phyloP scores from a whole-genome alignment of 2,329 filamentous ascomycete species.

The Nemania diffusa region DNA sequence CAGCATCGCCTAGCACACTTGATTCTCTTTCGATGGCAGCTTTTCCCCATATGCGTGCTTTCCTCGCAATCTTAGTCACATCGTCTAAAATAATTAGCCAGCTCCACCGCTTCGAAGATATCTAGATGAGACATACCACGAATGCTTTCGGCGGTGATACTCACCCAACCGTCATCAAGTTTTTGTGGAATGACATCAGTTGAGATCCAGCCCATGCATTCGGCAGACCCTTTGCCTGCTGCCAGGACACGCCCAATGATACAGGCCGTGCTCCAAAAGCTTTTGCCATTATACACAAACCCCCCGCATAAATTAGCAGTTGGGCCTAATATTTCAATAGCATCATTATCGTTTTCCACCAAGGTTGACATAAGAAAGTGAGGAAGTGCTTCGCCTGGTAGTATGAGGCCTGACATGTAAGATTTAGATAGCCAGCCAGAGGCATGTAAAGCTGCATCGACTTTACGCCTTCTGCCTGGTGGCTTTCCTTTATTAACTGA shows the following conservation, averaged over 20 bases:
- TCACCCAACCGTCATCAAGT: slow-evolving; percentile 66
- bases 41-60: slow-evolving; percentile 71
- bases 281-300: slow-evolving; percentile 71
- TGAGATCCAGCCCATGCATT: slow-evolving; percentile 76
- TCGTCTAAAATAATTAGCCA: slow-evolving; percentile 55
- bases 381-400: slow-evolving; percentile 71
- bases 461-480: slow-evolving; percentile 60
- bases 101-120: slow-evolving; percentile 32
- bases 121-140: slow-evolving; percentile 52
- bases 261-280: slow-evolving; percentile 75
- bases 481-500: slow-evolving; percentile 46
- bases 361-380: slow-evolving; percentile 74
- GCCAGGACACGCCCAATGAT: slow-evolving; percentile 73
- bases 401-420: slow-evolving; percentile 71
- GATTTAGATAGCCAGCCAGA: slow-evolving; percentile 75
- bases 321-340: slow-evolving; percentile 67
- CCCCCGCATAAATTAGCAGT: slow-evolving; percentile 72
- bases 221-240: slow-evolving; percentile 68
- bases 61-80: slow-evolving; percentile 61
- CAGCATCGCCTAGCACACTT: slow-evolving; percentile 67
- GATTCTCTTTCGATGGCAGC: slow-evolving; percentile 68
- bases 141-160: slow-evolving; percentile 66
- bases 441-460: slow-evolving; percentile 67
- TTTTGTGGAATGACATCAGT: slow-evolving; percentile 66
- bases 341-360: slow-evolving; percentile 71